Percentiles rank a stretch among this genome's conserved stretches.
Evolutionary conservation across 352 stramenopile genomes (phyloP).

Genomic region (Globisporangium polare): DNA sequence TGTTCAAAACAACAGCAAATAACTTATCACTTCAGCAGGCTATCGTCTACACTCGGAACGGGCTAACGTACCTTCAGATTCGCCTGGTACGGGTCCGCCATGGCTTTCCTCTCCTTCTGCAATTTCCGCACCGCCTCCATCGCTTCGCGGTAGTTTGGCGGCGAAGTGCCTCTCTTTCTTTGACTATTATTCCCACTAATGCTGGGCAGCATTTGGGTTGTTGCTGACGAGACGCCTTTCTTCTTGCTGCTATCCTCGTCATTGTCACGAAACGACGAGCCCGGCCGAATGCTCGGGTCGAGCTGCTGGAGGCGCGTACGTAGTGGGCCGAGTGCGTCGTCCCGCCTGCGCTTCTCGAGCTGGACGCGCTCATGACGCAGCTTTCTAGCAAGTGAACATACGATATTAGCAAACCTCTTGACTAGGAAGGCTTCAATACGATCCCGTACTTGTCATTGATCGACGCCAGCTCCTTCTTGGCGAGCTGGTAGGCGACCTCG

Average conservation of each 20-base stretch:
- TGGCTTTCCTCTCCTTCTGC: conserved; percentile 29
- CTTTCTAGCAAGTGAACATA: conserved; percentile 24
- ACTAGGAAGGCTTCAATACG: background rate
- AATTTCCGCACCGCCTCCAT: conserved; percentile 42
- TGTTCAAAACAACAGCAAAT: conserved; percentile 9
- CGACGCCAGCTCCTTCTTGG: conserved; percentile 40
- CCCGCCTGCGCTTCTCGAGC: conserved; percentile 27
- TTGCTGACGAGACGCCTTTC: background rate
- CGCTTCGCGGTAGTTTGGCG: conserved; percentile 31
- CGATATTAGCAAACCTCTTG: background rate
- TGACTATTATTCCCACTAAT: conserved; percentile 6
- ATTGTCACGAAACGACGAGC: background rate
- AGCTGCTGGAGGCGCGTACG: conserved; percentile 26
- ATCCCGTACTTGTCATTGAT: conserved; percentile 50
- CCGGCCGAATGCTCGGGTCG: conserved; percentile 16
- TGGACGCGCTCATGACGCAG: conserved; percentile 44
- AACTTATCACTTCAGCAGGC: too few species aligned
- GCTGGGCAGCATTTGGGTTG: conserved; percentile 13
- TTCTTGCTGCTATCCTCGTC: background rate
- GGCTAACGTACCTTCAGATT: conserved; percentile 73
- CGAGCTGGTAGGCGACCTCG: conserved; percentile 32
- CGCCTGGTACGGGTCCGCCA: conserved; percentile 43
- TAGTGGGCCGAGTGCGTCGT: conserved; percentile 22
- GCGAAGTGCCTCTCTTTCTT: conserved; percentile 3
- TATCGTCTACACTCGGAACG: too few species aligned